phyloP scores from a whole-genome alignment of 73 alveolate species.

The Paramecium primaurelia region DNA sequence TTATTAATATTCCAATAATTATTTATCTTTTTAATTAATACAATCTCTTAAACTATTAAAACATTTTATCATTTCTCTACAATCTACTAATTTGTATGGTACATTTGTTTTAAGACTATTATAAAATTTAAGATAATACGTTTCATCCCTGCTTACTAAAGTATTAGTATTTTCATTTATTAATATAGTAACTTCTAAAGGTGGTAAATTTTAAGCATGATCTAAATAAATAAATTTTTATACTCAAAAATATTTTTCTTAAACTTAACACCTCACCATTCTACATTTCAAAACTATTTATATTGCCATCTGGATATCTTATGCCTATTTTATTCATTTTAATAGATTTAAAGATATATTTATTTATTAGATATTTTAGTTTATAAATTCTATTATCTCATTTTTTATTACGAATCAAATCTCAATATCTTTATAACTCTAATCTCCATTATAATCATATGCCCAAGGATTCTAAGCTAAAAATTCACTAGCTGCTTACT shows the following conservation, averaged over 20 bases:
- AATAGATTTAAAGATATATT: not conserved
- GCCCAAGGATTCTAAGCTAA: slow-evolving; percentile 42
- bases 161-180: not conserved
- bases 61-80: not conserved
- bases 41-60: not conserved
- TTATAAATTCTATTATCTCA: not conserved
- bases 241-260: not conserved
- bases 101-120: not conserved
- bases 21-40: not conserved
- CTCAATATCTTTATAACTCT: not conserved
- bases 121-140: not conserved
- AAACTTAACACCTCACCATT: not conserved
- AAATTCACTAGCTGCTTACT: slow-evolving; percentile 18
- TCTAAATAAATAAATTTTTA: not conserved
- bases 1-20: not conserved
- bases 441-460: not conserved
- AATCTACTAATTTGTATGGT: not conserved
- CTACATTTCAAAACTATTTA: not conserved
- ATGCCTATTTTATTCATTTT: not conserved
- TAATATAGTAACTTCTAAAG: not conserved
- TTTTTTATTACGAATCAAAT: not conserved
- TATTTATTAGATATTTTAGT: too few species aligned
- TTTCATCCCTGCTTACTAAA: not conserved
- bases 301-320: not conserved
- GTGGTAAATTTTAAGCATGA: not conserved